Evolutionary conservation across 2,329 filamentous ascomycete genomes (phyloP), one percentile per base, ranked within the genome.

Genomic region (Diaporthe ilicicola): DNA sequence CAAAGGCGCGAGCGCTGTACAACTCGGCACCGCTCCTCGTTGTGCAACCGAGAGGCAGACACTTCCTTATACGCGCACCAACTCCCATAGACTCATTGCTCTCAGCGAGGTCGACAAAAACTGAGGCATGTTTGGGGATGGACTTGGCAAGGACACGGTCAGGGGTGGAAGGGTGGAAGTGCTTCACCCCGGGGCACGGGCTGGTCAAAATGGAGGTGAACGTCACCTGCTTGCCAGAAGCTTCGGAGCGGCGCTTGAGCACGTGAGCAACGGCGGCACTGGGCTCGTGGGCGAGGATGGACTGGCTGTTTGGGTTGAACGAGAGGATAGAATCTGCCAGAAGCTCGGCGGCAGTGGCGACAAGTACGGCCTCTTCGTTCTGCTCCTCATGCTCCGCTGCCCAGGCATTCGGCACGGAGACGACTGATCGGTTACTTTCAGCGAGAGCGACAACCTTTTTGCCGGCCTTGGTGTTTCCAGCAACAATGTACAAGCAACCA

Each of bases 1-100:
- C 39, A 34, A 62, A 62, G 15, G 56, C 56, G n/a, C 56, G 56
- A 32, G 56, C 39, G 42, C 56, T 62, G 56, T 62, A 62, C 10
- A 62, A 48, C 10, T 62, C 56, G 37, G 42, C 56, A 9, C 56
- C 24, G 27, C 39, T 48, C 56, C 42, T 62, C 1, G 56, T 1
- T 4, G 27, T 46, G 39, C 56, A 62, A 22, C 56, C 56, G 39
- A 62, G 56, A 19, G 56, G 56, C 39, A 62, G 56, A 27, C 48
- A 48, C 42, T 62, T 62, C n/a, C 15, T 62, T 24, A 46, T 32
- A 62, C 56, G 56, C 27, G 56, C 56, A 9, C 56, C 56, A 15
- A 62, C 19, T 4, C 17, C 56, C 56, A 62, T 48, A 22, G 56
- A 46, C 42, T 46, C 56, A 24, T 32, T 46, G 56, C 13, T 48